Base-by-base conservation (phyloP, 176 grass and related monocot genomes). In the Oryza nivara region DNA sequence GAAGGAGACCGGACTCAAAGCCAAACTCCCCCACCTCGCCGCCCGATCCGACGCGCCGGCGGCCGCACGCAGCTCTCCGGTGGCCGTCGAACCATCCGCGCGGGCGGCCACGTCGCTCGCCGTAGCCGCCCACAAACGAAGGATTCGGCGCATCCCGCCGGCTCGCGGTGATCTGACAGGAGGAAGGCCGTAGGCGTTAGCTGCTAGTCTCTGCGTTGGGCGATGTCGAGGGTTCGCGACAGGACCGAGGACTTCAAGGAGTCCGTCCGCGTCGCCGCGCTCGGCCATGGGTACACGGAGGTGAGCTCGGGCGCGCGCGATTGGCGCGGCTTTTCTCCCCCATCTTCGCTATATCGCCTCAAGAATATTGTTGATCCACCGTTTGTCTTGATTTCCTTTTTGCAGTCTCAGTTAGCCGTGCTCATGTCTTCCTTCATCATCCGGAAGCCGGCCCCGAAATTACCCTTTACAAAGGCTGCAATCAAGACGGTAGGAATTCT, bases 241-340 rank as follows among this genome's bases (percentile, higher is more conserved):
- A 90, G 93, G 86, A 93, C 78, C 19, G 96, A 95, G 75, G 93
- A 98, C 78, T 95, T 89, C 68, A 98, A 94, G 79, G 93, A 95
- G 67, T 76, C 87, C 71, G 77, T 93, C 2, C 93, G 86, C 72
- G 81, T 88, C 70, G 91, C 83, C 26, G 91, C 89, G 72, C 84
- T 90, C 70, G 80, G 86, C 72, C 73, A 89, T 79, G 91, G 89
- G 11, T 96, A 94, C 74, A 84, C 77, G 70, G 91, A 96, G 89
- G 96, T 98, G 72, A 65, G 81, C 78, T 81, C 28, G 9, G 22
- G 46, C 25, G 19, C 63, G 6, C 68, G 6, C 28, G 34, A 3
- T 2, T 38, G 13, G 13, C 13, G 26, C 70, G 61, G 56, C 78
- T 36, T 36, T 63, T 58, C 5, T 32, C 61, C 23, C 23, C 61